Evolutionary conservation across 768 basidiomycete genomes (phyloP).

Genomic region (Collybiopsis luxurians): DNA sequence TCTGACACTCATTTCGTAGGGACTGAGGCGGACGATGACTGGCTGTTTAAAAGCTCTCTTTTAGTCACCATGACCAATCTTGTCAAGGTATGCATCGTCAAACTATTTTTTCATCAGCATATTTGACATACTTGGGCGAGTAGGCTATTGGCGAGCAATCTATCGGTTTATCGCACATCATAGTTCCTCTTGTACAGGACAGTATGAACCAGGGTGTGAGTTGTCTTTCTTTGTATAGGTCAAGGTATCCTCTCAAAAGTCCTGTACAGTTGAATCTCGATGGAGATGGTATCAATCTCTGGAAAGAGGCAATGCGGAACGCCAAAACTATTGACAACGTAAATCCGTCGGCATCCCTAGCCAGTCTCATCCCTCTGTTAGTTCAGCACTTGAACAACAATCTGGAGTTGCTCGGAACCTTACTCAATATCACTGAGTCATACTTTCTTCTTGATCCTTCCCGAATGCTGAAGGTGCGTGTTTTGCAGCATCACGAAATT

Average conservation of each 20-base stretch:
- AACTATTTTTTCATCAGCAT: neutral
- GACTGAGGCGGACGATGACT: conserved; percentile 64
- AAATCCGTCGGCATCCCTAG: conserved; percentile 48
- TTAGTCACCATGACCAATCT: conserved; percentile 70
- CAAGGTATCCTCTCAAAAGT: conserved; percentile 8
- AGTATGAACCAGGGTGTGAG: conserved; percentile 57
- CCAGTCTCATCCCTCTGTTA: conserved; percentile 64
- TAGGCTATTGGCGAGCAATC: conserved; percentile 71
- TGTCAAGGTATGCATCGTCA: conserved; percentile 47
- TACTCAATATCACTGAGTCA: conserved; percentile 67
- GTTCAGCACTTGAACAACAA: conserved; percentile 62
- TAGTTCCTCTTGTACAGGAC: conserved; percentile 64
- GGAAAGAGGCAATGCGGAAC: conserved; percentile 71
- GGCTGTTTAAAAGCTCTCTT: conserved; percentile 68
- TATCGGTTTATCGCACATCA: conserved; percentile 46
- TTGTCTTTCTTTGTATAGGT: conserved; percentile 5
- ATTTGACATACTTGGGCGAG: neutral
- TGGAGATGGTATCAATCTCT: conserved; percentile 73
- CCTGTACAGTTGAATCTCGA: conserved; percentile 64
- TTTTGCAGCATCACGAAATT: neutral
- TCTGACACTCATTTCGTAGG: conserved; percentile 39
- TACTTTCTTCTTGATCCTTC: conserved; percentile 74
- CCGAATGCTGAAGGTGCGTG: conserved; percentile 60
- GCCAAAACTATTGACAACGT: conserved; percentile 47
- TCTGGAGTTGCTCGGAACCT: conserved; percentile 70